Evolutionary conservation across 1,284 basidiomycete genomes (phyloP), one percentile per base, ranked within the genome.

Genomic region (Sphaerobolus stellatus): DNA sequence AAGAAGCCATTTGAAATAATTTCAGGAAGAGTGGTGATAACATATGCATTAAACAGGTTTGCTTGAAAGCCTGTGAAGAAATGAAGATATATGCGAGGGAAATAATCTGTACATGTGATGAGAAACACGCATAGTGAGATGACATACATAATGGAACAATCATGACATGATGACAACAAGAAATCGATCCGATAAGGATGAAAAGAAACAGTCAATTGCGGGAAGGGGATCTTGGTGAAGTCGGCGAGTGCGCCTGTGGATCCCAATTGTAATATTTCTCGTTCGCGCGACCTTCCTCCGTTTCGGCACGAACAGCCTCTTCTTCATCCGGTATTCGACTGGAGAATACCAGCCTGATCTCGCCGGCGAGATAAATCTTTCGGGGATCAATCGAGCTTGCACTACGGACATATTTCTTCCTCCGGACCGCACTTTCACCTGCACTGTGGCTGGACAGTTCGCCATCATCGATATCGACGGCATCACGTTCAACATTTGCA

Each of bases 221-320:
- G n/a, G n/a, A n/a, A n/a, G n/a, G n/a, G 14, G 11, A 4, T 43
- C 41, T 24, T 43, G 22, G 20, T 24, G 41, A n/a, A 43, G 13
- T 22, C 13, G 11, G 13, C 2, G 4, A 7, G 11, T 43, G 13
- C n/a, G n/a, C n/a, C 28, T n/a, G 22, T 14, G 41, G 41, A 14
- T 54, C 45, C 46, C 47, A 54, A 14, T 30, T 38, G 24, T 33
- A 54, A 22, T 54, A 54, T 25, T 44, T 43, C 20, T 54, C 52
- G 25, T 44, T 20, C n/a, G n/a, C 38, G 8, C 25, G 25, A 27
- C 52, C 52, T 18, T 48, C 54, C 31, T 56, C 54, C 20, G 36
- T 56, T 41, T 56, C 54, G 27, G 48, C 49, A 33, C 54, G 54
- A 14, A 56, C 50, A 48, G 46, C 48, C 27, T 56, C 54, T 20